phyloP scores from a whole-genome alignment of 116 monocot genomes.

The Iris pallida region DNA sequence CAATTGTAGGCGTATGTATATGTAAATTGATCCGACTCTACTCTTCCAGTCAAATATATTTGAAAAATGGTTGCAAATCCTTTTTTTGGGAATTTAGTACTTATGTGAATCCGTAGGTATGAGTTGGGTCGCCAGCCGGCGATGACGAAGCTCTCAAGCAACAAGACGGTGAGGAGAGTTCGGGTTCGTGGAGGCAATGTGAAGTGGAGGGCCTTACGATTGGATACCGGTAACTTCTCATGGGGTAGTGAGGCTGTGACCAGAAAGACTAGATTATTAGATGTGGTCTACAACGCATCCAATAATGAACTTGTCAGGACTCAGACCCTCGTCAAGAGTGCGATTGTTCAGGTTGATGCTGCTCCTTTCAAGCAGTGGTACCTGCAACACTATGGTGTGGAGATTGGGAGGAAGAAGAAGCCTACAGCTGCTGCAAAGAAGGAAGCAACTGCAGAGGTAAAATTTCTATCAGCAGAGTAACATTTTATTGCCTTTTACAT shows the following conservation, averaged over 20 bases:
- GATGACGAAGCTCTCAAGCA: slow-evolving; percentile 61
- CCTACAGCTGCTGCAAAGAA: slow-evolving; percentile 29
- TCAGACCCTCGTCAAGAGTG: slow-evolving; percentile 63
- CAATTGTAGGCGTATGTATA: too few species aligned
- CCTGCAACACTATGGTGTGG: slow-evolving; percentile 74
- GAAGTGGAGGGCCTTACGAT: slow-evolving; percentile 63
- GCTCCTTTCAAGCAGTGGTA: slow-evolving; percentile 76
- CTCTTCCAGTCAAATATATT: too few species aligned
- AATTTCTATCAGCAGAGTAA: too few species aligned
- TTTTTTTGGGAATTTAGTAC: too few species aligned
- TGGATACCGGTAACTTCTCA: slow-evolving; percentile 64
- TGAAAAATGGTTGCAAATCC: too few species aligned
- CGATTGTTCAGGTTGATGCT: slow-evolving; percentile 67
- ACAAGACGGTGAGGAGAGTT: slow-evolving; percentile 62
- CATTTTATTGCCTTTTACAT: too few species aligned
- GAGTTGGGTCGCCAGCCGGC: slow-evolving; percentile 61
- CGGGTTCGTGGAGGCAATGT: slow-evolving; percentile 57
- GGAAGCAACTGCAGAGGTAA: slow-evolving; percentile 49
- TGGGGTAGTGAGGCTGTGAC: slow-evolving; percentile 72
- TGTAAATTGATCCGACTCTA: too few species aligned
- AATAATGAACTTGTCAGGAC: slow-evolving; percentile 71
- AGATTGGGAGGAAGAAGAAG: slow-evolving; percentile 64
- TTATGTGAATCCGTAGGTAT: slow-evolving; percentile 23
- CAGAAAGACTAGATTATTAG: slow-evolving; percentile 59
- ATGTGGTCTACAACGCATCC: slow-evolving; percentile 66